Base-by-base conservation (phyloP, 164 flowering plant genomes). In the Amborella trichopoda region DNA sequence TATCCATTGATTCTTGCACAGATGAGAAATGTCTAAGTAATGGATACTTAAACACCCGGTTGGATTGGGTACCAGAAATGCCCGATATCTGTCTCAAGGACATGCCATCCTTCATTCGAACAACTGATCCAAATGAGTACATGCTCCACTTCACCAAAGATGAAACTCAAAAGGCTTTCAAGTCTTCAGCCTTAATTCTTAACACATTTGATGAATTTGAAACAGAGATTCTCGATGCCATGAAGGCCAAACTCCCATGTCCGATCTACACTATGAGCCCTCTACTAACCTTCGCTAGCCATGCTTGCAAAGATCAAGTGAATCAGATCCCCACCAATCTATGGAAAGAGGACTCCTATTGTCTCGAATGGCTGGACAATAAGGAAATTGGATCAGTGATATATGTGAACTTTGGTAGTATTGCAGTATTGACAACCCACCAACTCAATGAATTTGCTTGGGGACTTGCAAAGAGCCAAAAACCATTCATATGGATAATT, bases 401-500 rank as follows among this genome's bases (percentile, higher is more conserved):
- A 10, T 69, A 61, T 32, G 62, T 66, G 46, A 72, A 72, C 19
- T 69, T 61, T 40, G 78, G 75, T 1, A 70, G 73, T 50, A 60
- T 65, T 34, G 55, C 70, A 0, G 55, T 60, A 1, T 44, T 69
- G 64, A 52, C 67, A 0, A 30, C 50, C 2, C 40, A 58, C 0
- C 71, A 74, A 37, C 28, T 59, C 12, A 6, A 21, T 0, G 80
- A 75, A 36, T 60, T 71, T 16, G 75, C 74, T 0, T 72, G 72
- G 72, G 79, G 79, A 23, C 55, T 74, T 0, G 75, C 69, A 2
- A 56, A 68, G 20, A 65, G 71, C 54, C 55, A 49, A 3, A 27
- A 65, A 1, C 24, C 33, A 1, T 78, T 78, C 37, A 44, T 73
- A 41, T 78, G 85, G 85, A 46, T 76, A 18, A 58, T 76, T 1